Conservation (phyloP, 2,329 filamentous ascomycete species). For the Colletotrichum lupini region DNA sequence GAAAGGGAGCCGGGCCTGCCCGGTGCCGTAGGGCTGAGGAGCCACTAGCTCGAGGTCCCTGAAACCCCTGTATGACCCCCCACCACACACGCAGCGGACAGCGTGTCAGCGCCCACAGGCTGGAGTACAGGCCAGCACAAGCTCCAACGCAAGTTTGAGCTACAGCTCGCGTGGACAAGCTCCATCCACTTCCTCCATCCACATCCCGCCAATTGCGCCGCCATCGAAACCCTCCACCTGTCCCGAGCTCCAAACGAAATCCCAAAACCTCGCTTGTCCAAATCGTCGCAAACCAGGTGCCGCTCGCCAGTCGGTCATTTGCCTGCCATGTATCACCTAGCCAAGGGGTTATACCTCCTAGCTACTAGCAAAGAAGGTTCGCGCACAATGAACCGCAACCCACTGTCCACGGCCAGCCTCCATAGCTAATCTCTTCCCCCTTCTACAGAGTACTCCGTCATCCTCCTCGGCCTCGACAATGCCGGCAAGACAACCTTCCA, state of each 20-base stretch:
- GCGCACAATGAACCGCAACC: constrained; percentile 35
- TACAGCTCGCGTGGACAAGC: neutral
- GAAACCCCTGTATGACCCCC: constrained; percentile 21
- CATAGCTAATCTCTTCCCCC: constrained; percentile 17
- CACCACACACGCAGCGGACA: constrained; percentile 16
- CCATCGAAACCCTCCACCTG: constrained; percentile 16
- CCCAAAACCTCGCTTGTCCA: neutral
- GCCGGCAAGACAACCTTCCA: constrained; percentile 98
- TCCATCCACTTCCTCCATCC: constrained; percentile 24
- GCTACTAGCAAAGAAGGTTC: constrained; percentile 96
- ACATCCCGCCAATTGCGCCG: constrained; percentile 28
- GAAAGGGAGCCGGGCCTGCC: neutral
- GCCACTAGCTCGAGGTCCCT: constrained; percentile 10
- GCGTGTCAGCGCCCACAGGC: constrained; percentile 22
- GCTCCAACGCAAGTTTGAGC: constrained; percentile 18
- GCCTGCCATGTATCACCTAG: constrained; percentile 87
- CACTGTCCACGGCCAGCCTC: neutral
- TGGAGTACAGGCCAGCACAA: constrained; percentile 4
- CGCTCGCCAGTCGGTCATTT: neutral
- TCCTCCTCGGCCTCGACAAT: constrained; percentile 96
- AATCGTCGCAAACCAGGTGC: constrained; percentile 1
- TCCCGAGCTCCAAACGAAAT: constrained; percentile 4
- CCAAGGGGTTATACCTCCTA: constrained; percentile 93
- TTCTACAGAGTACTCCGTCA: constrained; percentile 88
- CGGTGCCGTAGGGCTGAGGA: constrained; percentile 25